These are phyloP conservation scores for Anisodus acutangulus DNA, from an alignment of 257 asterid species.

Conservation along the genomic window DNA sequence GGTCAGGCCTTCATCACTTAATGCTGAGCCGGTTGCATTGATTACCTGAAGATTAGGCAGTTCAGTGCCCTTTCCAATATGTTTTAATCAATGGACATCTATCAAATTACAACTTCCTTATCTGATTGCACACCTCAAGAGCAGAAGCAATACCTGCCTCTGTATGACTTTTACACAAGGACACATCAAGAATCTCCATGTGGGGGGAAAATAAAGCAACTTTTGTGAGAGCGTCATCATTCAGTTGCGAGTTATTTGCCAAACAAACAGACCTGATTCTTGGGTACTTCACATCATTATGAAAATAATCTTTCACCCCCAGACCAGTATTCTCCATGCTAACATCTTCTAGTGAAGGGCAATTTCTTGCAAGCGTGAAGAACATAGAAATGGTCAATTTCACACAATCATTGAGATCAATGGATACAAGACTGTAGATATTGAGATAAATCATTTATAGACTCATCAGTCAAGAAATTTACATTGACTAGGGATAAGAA, in stretches of 20 bases:
- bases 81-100: background rate
- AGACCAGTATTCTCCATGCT: conserved; percentile 10
- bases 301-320: background rate
- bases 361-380: conserved; percentile 7
- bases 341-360: conserved; percentile 25
- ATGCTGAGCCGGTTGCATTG: background rate
- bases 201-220: conserved; percentile 22
- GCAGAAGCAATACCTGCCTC: conserved; percentile 25
- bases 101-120: conserved; percentile 2
- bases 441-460: background rate
- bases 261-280: conserved; percentile 13
- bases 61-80: background rate
- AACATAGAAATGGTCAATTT: conserved; percentile 16
- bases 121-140: conserved; percentile 26
- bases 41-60: conserved; percentile 30
- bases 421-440: conserved; percentile 17
- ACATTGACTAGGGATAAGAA: background rate
- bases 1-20: conserved; percentile 21
- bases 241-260: background rate
- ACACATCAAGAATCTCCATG: conserved; percentile 22
- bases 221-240: background rate
- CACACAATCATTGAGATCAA: background rate
- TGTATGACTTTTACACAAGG: background rate
- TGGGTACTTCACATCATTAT: background rate
- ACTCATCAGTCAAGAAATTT: conserved; percentile 17